Conservation (phyloP, 805 yeast species). For the Wickerhamomyces ciferrii region DNA sequence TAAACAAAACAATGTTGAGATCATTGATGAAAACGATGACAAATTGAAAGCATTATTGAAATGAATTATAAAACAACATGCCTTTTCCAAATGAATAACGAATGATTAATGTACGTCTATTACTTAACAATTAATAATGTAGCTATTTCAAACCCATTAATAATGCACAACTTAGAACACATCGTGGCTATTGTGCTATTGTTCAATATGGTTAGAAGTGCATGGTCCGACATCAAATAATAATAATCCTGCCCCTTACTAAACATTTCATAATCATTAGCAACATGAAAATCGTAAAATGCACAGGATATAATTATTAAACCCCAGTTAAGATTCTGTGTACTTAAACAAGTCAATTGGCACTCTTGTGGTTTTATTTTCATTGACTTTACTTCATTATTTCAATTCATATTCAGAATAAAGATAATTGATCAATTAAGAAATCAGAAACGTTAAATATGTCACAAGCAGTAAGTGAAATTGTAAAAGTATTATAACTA, state of each 20-base stretch:
- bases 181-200: no score
- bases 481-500: no score
- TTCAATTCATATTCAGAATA: no score
- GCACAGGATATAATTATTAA: no score
- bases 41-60: background rate
- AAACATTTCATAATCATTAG: background rate
- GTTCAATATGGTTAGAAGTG: background rate
- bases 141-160: no score
- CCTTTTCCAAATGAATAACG: no score
- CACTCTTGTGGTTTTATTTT: no score
- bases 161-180: no score
- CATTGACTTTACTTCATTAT: no score
- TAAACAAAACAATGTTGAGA: slow-evolving; percentile 26
- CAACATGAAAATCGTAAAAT: background rate
- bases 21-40: slow-evolving; percentile 14
- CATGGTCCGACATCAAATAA: background rate
- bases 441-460: background rate
- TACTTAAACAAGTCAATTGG: background rate
- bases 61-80: background rate
- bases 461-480: slow-evolving; percentile 8
- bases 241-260: background rate
- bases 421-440: background rate
- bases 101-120: no score
- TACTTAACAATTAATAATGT: no score
- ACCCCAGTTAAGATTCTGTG: no score